Conservation (phyloP, 306 rosid genomes). For the Cicer yamashitae region DNA sequence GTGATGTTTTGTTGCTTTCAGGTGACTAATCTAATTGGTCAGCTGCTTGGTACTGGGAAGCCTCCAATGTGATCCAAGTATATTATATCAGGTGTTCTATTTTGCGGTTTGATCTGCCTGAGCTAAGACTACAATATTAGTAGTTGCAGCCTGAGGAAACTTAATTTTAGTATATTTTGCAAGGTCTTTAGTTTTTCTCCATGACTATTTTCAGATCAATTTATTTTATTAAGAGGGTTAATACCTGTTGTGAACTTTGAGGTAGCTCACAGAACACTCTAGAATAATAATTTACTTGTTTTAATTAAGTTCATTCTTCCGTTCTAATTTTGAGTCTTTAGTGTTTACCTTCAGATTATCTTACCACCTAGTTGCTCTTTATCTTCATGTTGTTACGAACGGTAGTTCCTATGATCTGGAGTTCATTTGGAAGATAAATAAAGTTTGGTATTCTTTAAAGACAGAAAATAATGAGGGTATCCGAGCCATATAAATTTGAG, state of each 20-base stretch:
- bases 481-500: background rate
- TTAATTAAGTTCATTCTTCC: conserved; percentile 9
- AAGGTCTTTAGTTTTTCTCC: conserved; percentile 30
- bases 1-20: conserved; percentile 29
- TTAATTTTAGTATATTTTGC: conserved; percentile 32
- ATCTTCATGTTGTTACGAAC: background rate
- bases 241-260: conserved; percentile 36
- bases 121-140: conserved; percentile 11
- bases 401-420: background rate
- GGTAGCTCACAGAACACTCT: conserved; percentile 24
- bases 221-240: conserved; percentile 35
- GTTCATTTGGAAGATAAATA: background rate
- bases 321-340: background rate
- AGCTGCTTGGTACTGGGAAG: conserved; percentile 80
- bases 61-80: conserved; percentile 62
- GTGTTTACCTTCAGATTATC: conserved; percentile 16
- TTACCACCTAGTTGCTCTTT: background rate
- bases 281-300: conserved; percentile 41
- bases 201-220: conserved; percentile 38
- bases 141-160: conserved; percentile 41
- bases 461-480: background rate
- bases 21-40: conserved; percentile 88
- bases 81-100: conserved; percentile 8
- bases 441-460: background rate
- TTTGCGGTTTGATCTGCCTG: conserved; percentile 14